Base-by-base conservation (phyloP, 345 rosid genomes). In the Aquilaria sinensis region DNA sequence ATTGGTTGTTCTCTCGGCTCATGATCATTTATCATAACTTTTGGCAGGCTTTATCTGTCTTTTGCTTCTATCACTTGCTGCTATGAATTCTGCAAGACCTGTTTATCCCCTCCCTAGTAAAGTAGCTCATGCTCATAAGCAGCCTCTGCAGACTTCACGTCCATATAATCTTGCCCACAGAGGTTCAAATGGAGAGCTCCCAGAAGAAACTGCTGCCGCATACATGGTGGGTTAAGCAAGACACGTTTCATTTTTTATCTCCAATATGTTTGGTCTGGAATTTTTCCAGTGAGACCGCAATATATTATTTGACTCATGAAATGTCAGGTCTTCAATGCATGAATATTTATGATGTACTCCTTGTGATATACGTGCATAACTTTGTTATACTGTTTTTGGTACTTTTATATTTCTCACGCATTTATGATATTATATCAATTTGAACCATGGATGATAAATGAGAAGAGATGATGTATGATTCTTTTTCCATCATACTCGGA, bases 181-280 rank as follows among this genome's bases (percentile, higher is more conserved):
- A 69, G 99, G 99, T 74, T 85, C 95, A 31, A 90, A 90, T 67
- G 97, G 99, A 60, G 97, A 90, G 75, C 37, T 94, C 52, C 97
- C 99, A 31, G 96, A 94, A 85, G 97, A 86, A 85, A 90, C 96
- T 58, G 85, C 88, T 67, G 83, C 86, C 68, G 89, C 99, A 31
- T 94, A 94, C 77, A 56, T 77, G 91, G 97, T 90, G 67, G 57
- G 56, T 60, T 48, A 31, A n/a, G 15, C 41, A 11, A 57, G 10
- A 10, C 41, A 16, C 8, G 47, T 10, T 31, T 23, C 23, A 23
- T 23, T 23, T 23, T 29, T 31, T 37, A 31, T 32, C 51, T 1
- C 48, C 30, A 15, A 16, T 52, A 33, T 16, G 5, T 29, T 51
- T 2, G 15, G 54, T 53, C 31, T 48, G n/a, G 47, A 16, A 53